These are phyloP conservation scores for Elsinoe batatas DNA, from an alignment of 2,329 filamentous ascomycete species.

Conservation along the genomic window DNA sequence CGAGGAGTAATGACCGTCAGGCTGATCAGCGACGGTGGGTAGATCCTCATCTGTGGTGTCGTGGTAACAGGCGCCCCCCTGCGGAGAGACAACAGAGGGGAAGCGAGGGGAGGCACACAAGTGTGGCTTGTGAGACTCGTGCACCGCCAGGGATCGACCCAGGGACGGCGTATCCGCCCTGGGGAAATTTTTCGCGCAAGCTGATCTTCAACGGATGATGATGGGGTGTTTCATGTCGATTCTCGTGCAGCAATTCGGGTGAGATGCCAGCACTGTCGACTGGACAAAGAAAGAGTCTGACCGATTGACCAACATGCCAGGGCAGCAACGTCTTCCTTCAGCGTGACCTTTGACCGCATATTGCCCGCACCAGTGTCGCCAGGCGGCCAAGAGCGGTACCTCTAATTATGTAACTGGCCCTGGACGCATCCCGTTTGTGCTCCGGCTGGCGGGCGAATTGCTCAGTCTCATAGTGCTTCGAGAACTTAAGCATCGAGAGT, in stretches of 20 bases:
- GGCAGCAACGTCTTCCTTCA: conserved; percentile 5
- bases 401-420: conserved; percentile 1
- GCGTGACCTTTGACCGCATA: neutral
- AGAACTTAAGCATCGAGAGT: neutral
- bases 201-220: conserved; percentile 1
- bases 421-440: conserved; percentile 5
- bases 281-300: neutral
- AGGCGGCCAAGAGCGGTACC: conserved; percentile 1
- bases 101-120: neutral
- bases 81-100: neutral
- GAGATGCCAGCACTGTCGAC: neutral
- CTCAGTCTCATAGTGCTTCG: conserved; percentile 10
- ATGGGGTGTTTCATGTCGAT: conserved; percentile 3
- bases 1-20: neutral
- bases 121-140: conserved; percentile 10
- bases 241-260: neutral
- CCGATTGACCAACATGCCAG: neutral
- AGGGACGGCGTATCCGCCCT: neutral
- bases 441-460: neutral
- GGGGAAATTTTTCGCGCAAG: conserved; percentile 10
- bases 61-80: conserved; percentile 1
- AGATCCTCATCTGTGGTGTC: conserved; percentile 10
- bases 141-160: conserved; percentile 10
- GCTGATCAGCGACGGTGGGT: neutral
- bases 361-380: neutral